Evolutionary conservation across 2,329 filamentous ascomycete species (phyloP).

Genomic region (Aspergillus nomiae): DNA sequence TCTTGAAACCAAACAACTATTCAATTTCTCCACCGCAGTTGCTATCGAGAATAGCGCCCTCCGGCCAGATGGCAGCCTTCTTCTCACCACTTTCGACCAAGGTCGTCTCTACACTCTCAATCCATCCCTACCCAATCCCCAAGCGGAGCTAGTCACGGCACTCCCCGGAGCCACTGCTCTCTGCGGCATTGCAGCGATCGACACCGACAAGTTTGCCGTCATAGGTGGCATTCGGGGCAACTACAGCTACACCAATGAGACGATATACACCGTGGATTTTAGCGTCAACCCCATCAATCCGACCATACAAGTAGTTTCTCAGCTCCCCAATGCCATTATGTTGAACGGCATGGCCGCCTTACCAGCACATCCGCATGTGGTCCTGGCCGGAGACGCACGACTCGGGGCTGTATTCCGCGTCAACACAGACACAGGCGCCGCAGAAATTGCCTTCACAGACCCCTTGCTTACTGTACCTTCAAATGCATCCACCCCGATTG

Average conservation of each 20-base stretch:
- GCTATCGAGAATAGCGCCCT: constrained; percentile 20
- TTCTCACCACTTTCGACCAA: constrained; percentile 20
- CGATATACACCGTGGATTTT: constrained; percentile 21
- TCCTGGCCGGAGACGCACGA: constrained; percentile 20
- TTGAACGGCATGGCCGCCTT: constrained; percentile 23
- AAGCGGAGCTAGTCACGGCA: constrained; percentile 14
- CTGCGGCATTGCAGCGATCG: constrained; percentile 21
- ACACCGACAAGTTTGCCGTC: constrained; percentile 20
- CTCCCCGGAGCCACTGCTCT: constrained; percentile 20
- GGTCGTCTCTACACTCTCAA: constrained; percentile 17
- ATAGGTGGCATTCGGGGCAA: constrained; percentile 18
- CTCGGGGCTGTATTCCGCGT: constrained; percentile 19
- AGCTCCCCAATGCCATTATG: constrained; percentile 17
- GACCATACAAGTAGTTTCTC: constrained; percentile 5
- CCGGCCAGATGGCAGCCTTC: constrained; percentile 18
- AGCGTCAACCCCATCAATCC: background rate
- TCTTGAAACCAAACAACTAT: constrained; percentile 12
- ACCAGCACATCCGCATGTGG: constrained; percentile 11
- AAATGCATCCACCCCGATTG: constrained; percentile 14
- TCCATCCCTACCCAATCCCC: background rate
- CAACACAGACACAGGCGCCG: constrained; percentile 14
- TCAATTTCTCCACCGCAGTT: constrained; percentile 14
- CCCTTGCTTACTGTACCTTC: constrained; percentile 2
- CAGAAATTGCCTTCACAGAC: constrained; percentile 13
- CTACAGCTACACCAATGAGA: constrained; percentile 20